phyloP scores from a whole-genome alignment of 257 asterid genomes.

The Eucommia ulmoides region DNA sequence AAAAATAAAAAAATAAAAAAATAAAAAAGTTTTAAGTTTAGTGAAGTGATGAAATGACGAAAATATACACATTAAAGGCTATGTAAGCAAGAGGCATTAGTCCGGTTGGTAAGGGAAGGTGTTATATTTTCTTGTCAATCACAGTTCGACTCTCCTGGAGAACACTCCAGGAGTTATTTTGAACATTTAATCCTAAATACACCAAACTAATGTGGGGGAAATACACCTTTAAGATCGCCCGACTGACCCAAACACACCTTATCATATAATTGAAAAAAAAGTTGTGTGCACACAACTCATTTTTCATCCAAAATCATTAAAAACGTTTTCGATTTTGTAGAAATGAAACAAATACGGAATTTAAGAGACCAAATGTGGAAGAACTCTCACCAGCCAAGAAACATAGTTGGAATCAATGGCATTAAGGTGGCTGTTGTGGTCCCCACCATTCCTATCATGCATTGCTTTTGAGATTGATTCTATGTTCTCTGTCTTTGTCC shows the following conservation, averaged over 20 bases:
- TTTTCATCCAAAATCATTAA: no score
- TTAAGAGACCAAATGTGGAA: neutral
- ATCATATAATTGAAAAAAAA: neutral
- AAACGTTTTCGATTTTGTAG: no score
- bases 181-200: neutral
- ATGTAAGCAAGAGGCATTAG: neutral
- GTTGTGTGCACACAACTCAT: no score
- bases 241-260: neutral
- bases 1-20: neutral
- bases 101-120: no score
- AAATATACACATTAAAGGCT: neutral
- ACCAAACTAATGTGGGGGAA: neutral
- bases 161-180: no score
- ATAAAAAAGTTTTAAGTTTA: neutral
- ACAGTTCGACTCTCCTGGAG: no score
- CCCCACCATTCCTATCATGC: slow-evolving; percentile 9
- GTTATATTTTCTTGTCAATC: no score
- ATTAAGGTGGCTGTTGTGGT: slow-evolving; percentile 6
- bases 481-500: slow-evolving; percentile 11
- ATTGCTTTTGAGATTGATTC: slow-evolving; percentile 7
- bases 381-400: slow-evolving; percentile 50
- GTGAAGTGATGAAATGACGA: neutral
- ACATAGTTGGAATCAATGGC: slow-evolving; percentile 14
- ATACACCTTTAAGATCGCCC: neutral
- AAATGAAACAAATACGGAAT: no score